Evolutionary conservation across 2,329 filamentous ascomycete species (phyloP).

Genomic region (Blumeria hordei): DNA sequence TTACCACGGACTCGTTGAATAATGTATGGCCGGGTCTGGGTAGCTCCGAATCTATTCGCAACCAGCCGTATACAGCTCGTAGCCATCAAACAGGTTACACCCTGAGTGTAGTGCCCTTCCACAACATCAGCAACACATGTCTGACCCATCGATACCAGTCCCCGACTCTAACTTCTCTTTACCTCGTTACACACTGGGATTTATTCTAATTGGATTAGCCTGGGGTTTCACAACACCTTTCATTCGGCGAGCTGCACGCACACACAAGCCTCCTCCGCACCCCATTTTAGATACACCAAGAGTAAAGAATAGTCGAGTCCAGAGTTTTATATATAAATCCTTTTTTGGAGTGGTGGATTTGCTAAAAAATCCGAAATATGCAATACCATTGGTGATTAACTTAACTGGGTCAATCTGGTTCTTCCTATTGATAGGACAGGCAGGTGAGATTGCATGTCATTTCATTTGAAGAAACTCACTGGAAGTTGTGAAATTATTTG

Average conservation of each 20-base stretch:
- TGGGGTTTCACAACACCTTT: constrained; percentile 90
- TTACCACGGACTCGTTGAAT: no score
- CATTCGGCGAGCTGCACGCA: constrained; percentile 63
- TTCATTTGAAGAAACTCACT: not conserved
- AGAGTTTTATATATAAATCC: constrained; percentile 34
- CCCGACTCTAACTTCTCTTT: constrained; percentile 7
- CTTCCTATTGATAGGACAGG: constrained; percentile 77
- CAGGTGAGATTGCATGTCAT: constrained; percentile 32
- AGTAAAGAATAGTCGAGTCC: constrained; percentile 33
- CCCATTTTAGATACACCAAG: constrained; percentile 26
- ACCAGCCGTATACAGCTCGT: no score
- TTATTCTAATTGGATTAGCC: constrained; percentile 71
- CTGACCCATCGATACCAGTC: no score
- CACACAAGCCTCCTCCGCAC: constrained; percentile 41
- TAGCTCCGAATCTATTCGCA: no score
- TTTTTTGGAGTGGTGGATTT: constrained; percentile 59
- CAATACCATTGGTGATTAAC: constrained; percentile 64
- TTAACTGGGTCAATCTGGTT: constrained; percentile 92
- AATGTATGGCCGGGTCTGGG: no score
- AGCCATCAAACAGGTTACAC: no score
- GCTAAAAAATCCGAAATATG: constrained; percentile 59
- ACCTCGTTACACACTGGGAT: constrained; percentile 67
- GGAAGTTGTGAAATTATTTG: not conserved
- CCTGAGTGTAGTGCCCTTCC: no score
- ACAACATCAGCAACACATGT: no score